Conservation (phyloP, 2,329 filamentous ascomycete genomes). For the Pseudopyrenochaeta lycopersici region DNA sequence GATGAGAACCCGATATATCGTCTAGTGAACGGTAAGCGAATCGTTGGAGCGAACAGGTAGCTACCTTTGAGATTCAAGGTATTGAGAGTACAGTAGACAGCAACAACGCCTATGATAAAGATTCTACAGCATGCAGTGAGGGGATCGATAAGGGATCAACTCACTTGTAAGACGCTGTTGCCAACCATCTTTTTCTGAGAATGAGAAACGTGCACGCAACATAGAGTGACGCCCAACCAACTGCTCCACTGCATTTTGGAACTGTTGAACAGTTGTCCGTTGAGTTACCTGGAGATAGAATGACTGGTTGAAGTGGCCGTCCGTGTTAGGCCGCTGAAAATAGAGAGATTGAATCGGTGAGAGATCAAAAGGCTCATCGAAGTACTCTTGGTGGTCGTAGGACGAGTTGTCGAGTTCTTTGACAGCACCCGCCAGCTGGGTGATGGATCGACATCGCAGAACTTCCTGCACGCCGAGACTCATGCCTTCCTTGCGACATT, state of each 20-base stretch:
- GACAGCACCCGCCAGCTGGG: slow-evolving; percentile 35
- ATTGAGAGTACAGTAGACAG: too few relatives aligned
- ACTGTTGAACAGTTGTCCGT: slow-evolving; percentile 32
- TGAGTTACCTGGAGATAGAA: slow-evolving; percentile 43
- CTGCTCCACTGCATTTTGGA: slow-evolving; percentile 31
- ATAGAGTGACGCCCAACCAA: slow-evolving; percentile 43
- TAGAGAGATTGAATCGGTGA: slow-evolving; percentile 45
- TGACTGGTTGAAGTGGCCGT: slow-evolving; percentile 47
- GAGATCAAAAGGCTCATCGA: slow-evolving; percentile 41
- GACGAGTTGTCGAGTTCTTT: slow-evolving; percentile 26
- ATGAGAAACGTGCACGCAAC: slow-evolving; percentile 41
- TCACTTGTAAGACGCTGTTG: slow-evolving; percentile 43
- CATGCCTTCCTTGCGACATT: slow-evolving; percentile 57
- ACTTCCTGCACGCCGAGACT: slow-evolving; percentile 59
- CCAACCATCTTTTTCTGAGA: slow-evolving; percentile 35
- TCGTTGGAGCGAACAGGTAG: too few relatives aligned
- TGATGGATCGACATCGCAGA: slow-evolving; percentile 58
- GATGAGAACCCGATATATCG: slow-evolving; percentile 37
- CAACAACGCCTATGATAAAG: too few relatives aligned
- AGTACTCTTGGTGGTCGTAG: slow-evolving; percentile 31
- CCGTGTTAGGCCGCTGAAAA: slow-evolving; percentile 41
- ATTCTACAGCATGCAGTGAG: background rate
- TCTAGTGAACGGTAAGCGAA: too few relatives aligned
- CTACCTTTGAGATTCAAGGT: too few relatives aligned
- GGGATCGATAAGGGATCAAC: background rate